Base-by-base conservation (phyloP, 1,139 yeast genomes). In the Candida sp. region DNA sequence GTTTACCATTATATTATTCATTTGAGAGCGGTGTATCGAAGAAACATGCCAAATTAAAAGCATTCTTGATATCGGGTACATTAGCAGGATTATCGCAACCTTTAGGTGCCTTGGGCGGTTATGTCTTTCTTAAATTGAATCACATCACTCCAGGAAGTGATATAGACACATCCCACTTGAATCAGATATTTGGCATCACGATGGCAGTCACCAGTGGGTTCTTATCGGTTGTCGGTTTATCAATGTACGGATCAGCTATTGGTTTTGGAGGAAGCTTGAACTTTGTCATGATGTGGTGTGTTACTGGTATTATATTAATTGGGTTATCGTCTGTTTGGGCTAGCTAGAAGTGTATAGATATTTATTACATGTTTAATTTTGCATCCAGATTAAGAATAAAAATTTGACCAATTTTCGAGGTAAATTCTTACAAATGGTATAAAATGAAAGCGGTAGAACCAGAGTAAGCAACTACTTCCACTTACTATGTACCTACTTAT, bases 11-110 rank as follows among this genome's bases (percentile, higher is more conserved):
- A 36, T 93, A 84, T 58, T 78, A 90, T 44, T 89, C 95, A 19
- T 70, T 73, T 54, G 52, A 66, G 5, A 52, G 51, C 4, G 34
- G 40, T 5, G 49, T 57, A 5, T 36, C 54, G 1, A 44, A 55
- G 1, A 49, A 51, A 11, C 54, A 46, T 37, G 68, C 76, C 21
- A 80, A 95, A 51, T 53, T 75, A 36, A 76, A 79, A 51, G 96
- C 97, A 0, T 67, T 89, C 21, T 49, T 74, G 1, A 77, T 86
- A 8, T 78, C 90, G 33, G 80, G 87, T 0, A 51, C 84, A 0
- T 67, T 93, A 21, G 97, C 97, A 3, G 93, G 93, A 0, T 68
- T 82, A 1, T 82, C 97, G 2, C 98, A 90, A 57, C 97, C 98
- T 0, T 52, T 87, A 22, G 99, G 99, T 22, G 98, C 97, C 0